Percentiles rank a stretch among this genome's conserved stretches.
Conservation (phyloP, 1,139 yeast genomes). For the Wickerhamomyces sp. region DNA sequence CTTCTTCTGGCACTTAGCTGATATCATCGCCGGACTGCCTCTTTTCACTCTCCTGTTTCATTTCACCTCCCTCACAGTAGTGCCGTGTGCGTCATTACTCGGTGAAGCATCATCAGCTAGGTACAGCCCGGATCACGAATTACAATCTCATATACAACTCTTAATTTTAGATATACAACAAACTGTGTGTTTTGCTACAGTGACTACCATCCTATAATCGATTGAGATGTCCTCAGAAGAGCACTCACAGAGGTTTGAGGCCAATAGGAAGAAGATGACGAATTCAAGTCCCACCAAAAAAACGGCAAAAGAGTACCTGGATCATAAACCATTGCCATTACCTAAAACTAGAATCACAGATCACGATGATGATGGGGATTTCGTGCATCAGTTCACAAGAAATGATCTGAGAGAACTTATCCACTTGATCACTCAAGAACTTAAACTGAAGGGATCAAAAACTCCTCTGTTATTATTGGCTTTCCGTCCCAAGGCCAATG, state of each 20-base stretch:
- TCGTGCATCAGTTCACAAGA: constrained; percentile 50
- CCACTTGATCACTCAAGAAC: constrained; percentile 60
- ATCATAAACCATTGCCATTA: constrained; percentile 3
- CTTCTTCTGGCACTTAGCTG: too few relatives aligned
- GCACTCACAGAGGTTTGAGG: constrained; percentile 12
- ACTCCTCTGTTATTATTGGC: constrained; percentile 66
- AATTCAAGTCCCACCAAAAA: constrained; percentile 8
- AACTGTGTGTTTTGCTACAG: too few relatives aligned
- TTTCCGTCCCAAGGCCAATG: constrained; percentile 61
- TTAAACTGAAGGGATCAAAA: constrained; percentile 49
- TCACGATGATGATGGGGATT: constrained; percentile 27
- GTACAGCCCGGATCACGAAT: too few relatives aligned
- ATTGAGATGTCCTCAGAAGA: neutral
- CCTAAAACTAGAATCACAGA: constrained; percentile 8
- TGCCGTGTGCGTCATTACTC: too few relatives aligned
- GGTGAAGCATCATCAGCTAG: too few relatives aligned
- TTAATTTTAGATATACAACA: too few relatives aligned
- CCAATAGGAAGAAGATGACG: constrained; percentile 7
- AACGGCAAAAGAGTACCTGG: neutral
- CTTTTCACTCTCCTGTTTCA: too few relatives aligned
- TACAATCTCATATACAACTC: too few relatives aligned
- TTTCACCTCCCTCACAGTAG: too few relatives aligned
- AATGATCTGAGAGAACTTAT: constrained; percentile 60
- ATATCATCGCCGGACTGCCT: too few relatives aligned
- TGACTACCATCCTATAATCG: neutral